Conservation (phyloP, 176 grass and related monocot species). For the Hordeum marinum region DNA sequence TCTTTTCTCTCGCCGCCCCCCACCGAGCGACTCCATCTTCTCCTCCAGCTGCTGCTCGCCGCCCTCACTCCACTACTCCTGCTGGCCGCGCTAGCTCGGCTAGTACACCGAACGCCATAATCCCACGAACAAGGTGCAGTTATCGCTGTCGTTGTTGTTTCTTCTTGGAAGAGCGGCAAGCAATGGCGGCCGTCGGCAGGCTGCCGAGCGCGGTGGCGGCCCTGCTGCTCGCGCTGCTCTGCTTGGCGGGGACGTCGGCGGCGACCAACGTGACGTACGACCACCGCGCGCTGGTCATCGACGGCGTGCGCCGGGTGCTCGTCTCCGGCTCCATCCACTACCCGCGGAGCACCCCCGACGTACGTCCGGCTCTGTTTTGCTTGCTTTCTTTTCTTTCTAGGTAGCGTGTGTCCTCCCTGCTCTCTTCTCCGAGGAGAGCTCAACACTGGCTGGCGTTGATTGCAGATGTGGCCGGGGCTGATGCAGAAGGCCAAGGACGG, state of each 20-base stretch:
- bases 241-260: constrained; percentile 15
- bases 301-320: constrained; percentile 83
- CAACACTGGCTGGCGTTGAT: background rate
- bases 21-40: constrained; percentile 17
- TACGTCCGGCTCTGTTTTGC: background rate
- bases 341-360: constrained; percentile 94
- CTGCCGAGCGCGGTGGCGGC: background rate
- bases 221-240: constrained; percentile 20
- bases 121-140: background rate
- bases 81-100: constrained; percentile 6
- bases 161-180: background rate
- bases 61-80: background rate
- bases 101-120: constrained; percentile 20
- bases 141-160: background rate
- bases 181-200: constrained; percentile 19
- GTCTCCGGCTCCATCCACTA: constrained; percentile 98
- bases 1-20: background rate
- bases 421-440: background rate
- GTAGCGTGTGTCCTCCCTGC: background rate
- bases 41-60: background rate
- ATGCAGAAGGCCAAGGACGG: constrained; percentile 97
- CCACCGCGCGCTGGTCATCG: constrained; percentile 80
- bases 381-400: background rate
- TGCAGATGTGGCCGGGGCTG: constrained; percentile 97
- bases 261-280: constrained; percentile 85